Conservation (phyloP, 805 yeast genomes). For the Sugiyamaella mastotermitis region DNA sequence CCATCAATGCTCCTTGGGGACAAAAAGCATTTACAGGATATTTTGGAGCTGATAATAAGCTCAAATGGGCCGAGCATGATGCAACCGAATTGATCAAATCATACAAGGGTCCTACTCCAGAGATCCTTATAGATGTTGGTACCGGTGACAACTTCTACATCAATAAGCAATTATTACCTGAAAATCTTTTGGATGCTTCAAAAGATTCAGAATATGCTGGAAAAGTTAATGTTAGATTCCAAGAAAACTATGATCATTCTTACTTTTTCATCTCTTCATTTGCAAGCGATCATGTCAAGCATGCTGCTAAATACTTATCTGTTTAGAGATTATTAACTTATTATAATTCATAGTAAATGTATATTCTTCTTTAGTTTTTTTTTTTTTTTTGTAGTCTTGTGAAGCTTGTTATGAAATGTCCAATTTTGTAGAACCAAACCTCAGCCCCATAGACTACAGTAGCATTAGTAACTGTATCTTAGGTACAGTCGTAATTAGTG, state of each 20-base stretch:
- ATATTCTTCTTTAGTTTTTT: too few relatives aligned
- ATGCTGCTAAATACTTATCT: constrained; percentile 75
- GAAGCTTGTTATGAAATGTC: too few relatives aligned
- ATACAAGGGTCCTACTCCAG: constrained; percentile 47
- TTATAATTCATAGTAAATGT: too few relatives aligned
- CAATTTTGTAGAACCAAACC: too few relatives aligned
- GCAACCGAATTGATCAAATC: constrained; percentile 68
- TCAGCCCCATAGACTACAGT: too few relatives aligned
- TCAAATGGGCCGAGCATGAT: constrained; percentile 69
- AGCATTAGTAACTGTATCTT: too few relatives aligned
- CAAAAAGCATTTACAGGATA: constrained; percentile 74
- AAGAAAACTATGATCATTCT: constrained; percentile 85
- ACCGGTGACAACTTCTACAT: constrained; percentile 65
- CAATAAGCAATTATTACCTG: constrained; percentile 66
- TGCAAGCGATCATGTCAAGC: constrained; percentile 75
- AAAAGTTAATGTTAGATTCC: constrained; percentile 52
- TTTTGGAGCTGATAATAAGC: constrained; percentile 51
- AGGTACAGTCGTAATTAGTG: too few relatives aligned
- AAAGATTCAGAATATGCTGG: constrained; percentile 57
- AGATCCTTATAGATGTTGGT: constrained; percentile 82
- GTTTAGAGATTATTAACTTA: too few relatives aligned
- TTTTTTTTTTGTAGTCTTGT: too few relatives aligned
- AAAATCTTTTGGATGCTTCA: constrained; percentile 56
- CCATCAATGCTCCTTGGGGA: constrained; percentile 80
- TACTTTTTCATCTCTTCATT: constrained; percentile 80